Percentiles rank a stretch among this genome's conserved stretches.
Conservation (phyloP, 2,329 filamentous ascomycete genomes). For the Simplicillium sp. region DNA sequence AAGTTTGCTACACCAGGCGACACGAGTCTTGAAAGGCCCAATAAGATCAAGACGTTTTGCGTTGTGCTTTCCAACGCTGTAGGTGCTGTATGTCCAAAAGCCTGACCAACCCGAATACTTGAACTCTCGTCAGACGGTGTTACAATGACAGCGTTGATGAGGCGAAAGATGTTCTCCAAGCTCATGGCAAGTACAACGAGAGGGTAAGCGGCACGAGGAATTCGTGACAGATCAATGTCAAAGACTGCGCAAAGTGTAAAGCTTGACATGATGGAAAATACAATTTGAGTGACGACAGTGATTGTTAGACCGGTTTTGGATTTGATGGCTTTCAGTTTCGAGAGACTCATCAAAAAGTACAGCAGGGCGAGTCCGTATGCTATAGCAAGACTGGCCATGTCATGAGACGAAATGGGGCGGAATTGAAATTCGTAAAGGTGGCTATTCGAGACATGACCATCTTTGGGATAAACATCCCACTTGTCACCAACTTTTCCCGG, state of each 20-base stretch:
- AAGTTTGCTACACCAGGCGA: constrained; percentile 65
- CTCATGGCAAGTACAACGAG: constrained; percentile 70
- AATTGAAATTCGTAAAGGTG: constrained; percentile 73
- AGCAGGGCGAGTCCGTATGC: constrained; percentile 55
- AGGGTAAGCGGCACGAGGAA: constrained; percentile 66
- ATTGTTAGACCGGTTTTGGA: constrained; percentile 64
- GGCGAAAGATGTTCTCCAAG: constrained; percentile 67
- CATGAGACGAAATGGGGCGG: constrained; percentile 58
- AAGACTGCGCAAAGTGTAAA: constrained; percentile 71
- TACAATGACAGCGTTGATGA: constrained; percentile 69
- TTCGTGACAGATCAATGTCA: constrained; percentile 64
- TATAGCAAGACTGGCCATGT: constrained; percentile 52
- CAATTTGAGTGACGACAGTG: constrained; percentile 60
- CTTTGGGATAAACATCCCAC: constrained; percentile 57
- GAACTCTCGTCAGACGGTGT: constrained; percentile 61
- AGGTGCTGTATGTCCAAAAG: constrained; percentile 64
- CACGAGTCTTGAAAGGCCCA: constrained; percentile 55
- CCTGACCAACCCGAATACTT: constrained; percentile 60
- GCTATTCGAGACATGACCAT: constrained; percentile 42
- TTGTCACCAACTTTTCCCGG: constrained; percentile 36
- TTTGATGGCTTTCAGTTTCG: constrained; percentile 64
- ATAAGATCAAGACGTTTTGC: constrained; percentile 61
- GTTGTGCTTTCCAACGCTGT: constrained; percentile 57
- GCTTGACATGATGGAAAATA: constrained; percentile 65
- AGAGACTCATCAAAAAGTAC: constrained; percentile 59